Base-by-base conservation (phyloP, 768 basidiomycete species). In the Favolaschia claudopus region DNA sequence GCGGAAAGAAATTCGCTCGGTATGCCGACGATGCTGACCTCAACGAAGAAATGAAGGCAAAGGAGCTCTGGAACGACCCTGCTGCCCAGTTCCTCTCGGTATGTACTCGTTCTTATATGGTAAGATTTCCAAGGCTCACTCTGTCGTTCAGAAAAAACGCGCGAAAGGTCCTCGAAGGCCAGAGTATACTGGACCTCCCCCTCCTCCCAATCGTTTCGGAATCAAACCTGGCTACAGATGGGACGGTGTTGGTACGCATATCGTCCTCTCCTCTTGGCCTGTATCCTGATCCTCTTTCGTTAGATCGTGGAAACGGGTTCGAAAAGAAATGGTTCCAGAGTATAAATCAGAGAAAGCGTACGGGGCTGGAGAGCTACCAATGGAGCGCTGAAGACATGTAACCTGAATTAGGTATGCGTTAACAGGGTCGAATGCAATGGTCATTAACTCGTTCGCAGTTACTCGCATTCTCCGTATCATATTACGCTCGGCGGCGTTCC, bases 331-430 rank as follows among this genome's bases (percentile, higher is more conserved):
- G 87, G 48, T 96, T 96, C 79, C 94, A 98, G 73, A 83, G 82
- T 55, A 78, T 82, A 59, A 99, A 98, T 71, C 84, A 91, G 37
- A 82, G 80, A 69, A 85, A 86, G 69, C 85, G 96, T 58, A 82
- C 76, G 56, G 85, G 84, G 6, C 72, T 83, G 24, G 93, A 94
- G 69, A 89, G 88, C 48, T 89, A 95, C 65, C 79, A 86, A 58
- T 96, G 92, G 92, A 88, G 93, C 60, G 88, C 91, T 52, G 95
- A 97, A 63, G 95, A 96, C 70, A 97, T 97, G 95, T 96, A 85
- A 67, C 45, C 14, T 9, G 12, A 9, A 14, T 13, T 10, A 24
- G 19, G 22, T 15, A 14, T 31, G 12, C 17, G 14, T 20, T 14
- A 8, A 48, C 28, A 31, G 28, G 8, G 31, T 14, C 14, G 46